These are phyloP conservation scores for Exophiala spinifera DNA, from an alignment of 2,329 filamentous ascomycete species.

Conservation along the genomic window DNA sequence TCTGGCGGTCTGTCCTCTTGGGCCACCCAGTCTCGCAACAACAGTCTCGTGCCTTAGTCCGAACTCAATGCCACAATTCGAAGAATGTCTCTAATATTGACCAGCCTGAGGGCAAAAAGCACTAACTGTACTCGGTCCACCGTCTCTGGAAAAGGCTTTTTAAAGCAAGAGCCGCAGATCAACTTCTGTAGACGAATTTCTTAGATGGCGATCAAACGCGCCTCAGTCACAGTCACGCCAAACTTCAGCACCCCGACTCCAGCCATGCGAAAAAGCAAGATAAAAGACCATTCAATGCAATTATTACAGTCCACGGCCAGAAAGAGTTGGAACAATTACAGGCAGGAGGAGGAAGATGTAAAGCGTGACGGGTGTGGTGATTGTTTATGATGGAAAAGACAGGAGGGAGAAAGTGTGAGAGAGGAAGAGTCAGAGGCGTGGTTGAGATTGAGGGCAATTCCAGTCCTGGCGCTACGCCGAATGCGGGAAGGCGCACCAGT, in stretches of 20 bases:
- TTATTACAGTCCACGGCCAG: conserved; percentile 26
- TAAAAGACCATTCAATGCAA: conserved; percentile 25
- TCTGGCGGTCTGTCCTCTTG: neutral
- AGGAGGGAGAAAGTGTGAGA: conserved; percentile 8
- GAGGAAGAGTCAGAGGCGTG: conserved; percentile 3
- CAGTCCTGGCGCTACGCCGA: neutral
- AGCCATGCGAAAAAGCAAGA: conserved; percentile 25
- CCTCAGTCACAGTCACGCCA: conserved; percentile 28
- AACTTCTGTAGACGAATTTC: conserved; percentile 16
- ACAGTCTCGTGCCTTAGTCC: neutral
- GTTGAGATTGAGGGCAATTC: neutral
- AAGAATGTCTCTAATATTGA: conserved; percentile 19
- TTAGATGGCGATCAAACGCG: conserved; percentile 26
- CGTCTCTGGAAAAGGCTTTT: conserved; percentile 14
- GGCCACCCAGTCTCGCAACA: neutral
- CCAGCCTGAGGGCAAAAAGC: conserved; percentile 16
- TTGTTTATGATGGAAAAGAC: conserved; percentile 9
- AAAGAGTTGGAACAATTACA: conserved; percentile 21
- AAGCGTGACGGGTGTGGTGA: conserved; percentile 14
- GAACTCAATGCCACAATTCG: conserved; percentile 2
- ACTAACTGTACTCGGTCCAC: conserved; percentile 22
- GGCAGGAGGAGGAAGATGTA: conserved; percentile 11
- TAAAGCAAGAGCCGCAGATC: conserved; percentile 15
- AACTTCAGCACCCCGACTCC: conserved; percentile 26
- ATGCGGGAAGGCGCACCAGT: neutral